Conservation (phyloP, 108 stramenopile species). For the Schizochytrium sp. region DNA sequence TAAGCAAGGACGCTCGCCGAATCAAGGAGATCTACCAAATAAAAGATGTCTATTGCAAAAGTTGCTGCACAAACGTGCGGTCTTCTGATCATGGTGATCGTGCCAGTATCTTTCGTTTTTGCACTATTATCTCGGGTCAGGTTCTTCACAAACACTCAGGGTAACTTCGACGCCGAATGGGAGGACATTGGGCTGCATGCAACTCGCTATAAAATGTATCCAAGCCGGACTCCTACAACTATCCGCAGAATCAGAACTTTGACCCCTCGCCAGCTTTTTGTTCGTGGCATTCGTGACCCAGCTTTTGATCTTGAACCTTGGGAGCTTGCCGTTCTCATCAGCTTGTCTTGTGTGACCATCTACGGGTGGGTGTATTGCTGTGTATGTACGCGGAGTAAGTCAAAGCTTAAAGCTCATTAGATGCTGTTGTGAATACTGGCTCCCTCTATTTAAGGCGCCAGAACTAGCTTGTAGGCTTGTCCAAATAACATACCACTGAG, state of each 20-base stretch:
- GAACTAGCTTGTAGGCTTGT: too few relatives aligned
- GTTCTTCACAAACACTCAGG: constrained; percentile 14
- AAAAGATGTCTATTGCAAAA: not conserved
- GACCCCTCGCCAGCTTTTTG: constrained; percentile 13
- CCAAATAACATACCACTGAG: too few relatives aligned
- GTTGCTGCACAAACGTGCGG: not conserved
- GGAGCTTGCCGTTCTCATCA: not conserved
- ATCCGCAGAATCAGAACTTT: not conserved
- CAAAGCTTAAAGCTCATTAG: too few relatives aligned
- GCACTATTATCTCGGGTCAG: constrained; percentile 7
- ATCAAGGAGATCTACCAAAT: not conserved
- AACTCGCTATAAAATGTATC: not conserved
- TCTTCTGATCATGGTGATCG: constrained; percentile 4
- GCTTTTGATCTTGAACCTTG: constrained; percentile 14
- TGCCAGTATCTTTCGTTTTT: not conserved
- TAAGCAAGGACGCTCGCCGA: not conserved
- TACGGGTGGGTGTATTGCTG: too few relatives aligned
- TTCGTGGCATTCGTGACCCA: constrained; percentile 2
- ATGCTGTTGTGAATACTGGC: too few relatives aligned
- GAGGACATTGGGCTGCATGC: constrained; percentile 22
- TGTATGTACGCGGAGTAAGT: too few relatives aligned
- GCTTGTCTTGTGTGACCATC: too few relatives aligned
- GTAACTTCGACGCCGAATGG: constrained; percentile 59
- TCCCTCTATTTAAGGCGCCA: too few relatives aligned
- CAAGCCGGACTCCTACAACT: constrained; percentile 38